Conservation (phyloP, 2,329 filamentous ascomycete genomes). For the Thelonectria blattea region DNA sequence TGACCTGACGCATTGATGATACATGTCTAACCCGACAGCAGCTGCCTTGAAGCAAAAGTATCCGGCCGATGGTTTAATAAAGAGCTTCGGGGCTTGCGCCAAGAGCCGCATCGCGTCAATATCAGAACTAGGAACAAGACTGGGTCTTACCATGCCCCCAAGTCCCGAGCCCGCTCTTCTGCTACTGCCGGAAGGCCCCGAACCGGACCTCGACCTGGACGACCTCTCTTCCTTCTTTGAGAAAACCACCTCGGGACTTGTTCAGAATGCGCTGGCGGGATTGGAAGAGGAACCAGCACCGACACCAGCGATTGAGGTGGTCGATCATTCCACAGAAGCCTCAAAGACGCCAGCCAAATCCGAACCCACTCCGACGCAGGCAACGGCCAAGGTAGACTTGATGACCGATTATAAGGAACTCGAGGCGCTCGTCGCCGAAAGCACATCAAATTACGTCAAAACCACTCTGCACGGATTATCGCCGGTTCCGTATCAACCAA, state of each 20-base stretch:
- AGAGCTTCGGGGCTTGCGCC: constrained; percentile 42
- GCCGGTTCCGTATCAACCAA: constrained; percentile 51
- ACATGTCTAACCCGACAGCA: constrained; percentile 21
- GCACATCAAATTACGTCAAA: constrained; percentile 53
- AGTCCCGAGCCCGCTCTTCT: constrained; percentile 37
- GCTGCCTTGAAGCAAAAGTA: constrained; percentile 47
- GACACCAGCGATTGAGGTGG: constrained; percentile 27
- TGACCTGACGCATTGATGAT: not conserved
- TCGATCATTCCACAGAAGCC: constrained; percentile 31
- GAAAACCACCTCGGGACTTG: constrained; percentile 49
- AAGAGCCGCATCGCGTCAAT: constrained; percentile 43
- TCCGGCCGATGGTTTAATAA: constrained; percentile 48
- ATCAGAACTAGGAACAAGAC: constrained; percentile 43
- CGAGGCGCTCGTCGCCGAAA: constrained; percentile 51
- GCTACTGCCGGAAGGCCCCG: constrained; percentile 36
- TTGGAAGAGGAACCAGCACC: constrained; percentile 38
- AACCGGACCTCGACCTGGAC: constrained; percentile 47
- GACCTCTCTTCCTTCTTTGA: constrained; percentile 52
- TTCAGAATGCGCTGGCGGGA: constrained; percentile 49
- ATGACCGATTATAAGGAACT: constrained; percentile 51
- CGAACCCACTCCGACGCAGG: constrained; percentile 31
- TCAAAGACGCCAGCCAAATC: constrained; percentile 37
- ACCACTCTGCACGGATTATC: constrained; percentile 52
- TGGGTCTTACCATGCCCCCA: constrained; percentile 45
- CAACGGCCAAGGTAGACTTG: constrained; percentile 42